Evolutionary conservation across 441 rosid species (phyloP).

Genomic region (Populus trichocarpa): DNA sequence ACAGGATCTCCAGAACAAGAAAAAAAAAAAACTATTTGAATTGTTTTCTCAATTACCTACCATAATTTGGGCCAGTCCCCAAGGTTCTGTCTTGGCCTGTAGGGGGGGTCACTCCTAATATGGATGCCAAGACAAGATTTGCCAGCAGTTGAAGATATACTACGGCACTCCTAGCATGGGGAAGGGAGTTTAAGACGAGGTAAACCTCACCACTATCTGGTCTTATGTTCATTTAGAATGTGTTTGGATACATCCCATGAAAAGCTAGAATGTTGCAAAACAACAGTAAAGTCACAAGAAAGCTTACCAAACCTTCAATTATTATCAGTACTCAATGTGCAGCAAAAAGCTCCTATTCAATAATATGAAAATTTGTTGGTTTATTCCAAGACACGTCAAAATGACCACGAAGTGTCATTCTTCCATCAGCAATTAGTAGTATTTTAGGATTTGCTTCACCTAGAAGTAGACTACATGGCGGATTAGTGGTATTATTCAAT

Average conservation of each 20-base stretch:
- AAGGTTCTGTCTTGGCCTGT: background rate
- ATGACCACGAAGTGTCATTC: background rate
- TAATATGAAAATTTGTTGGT: background rate
- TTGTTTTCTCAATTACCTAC: background rate
- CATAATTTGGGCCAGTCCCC: background rate
- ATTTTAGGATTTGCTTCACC: slow-evolving; percentile 2
- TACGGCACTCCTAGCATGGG: background rate
- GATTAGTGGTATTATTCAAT: background rate
- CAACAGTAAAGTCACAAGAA: background rate
- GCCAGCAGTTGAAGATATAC: background rate
- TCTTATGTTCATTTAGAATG: background rate
- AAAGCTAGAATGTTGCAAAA: background rate
- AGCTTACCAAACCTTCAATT: background rate
- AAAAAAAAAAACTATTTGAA: background rate
- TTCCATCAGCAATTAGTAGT: background rate
- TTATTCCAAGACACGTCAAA: background rate
- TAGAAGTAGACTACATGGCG: background rate
- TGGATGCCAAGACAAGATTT: background rate
- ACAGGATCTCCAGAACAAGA: background rate
- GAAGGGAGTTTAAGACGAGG: background rate
- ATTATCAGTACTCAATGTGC: background rate
- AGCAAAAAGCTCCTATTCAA: background rate
- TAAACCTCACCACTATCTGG: background rate
- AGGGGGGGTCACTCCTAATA: background rate
- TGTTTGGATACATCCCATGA: background rate